phyloP scores from a whole-genome alignment of 2,329 filamentous ascomycete genomes.

The Emergomyces pasteurianus region DNA sequence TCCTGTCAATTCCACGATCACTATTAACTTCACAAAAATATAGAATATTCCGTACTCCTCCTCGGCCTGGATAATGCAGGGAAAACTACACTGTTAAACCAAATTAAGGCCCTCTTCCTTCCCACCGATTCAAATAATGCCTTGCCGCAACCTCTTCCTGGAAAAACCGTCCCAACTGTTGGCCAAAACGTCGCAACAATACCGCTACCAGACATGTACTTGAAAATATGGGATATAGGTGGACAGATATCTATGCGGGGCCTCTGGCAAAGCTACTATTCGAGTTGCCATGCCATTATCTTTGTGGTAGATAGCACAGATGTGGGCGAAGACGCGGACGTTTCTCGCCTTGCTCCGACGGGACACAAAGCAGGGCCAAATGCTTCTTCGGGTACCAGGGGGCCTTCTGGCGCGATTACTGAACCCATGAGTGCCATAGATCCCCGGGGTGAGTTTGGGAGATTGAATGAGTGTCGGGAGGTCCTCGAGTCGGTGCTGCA shows the following conservation, averaged over 20 bases:
- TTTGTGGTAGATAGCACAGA: constrained; percentile 96
- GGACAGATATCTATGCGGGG: constrained; percentile 80
- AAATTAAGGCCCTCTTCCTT: constrained; percentile 78
- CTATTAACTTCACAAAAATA: neutral
- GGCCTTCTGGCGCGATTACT: constrained; percentile 15
- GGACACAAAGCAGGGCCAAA: constrained; percentile 1
- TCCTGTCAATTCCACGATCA: neutral
- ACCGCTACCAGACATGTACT: constrained; percentile 82
- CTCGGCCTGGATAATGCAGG: constrained; percentile 96
- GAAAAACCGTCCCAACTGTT: constrained; percentile 88
- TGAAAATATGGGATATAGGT: constrained; percentile 97
- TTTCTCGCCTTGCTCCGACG: constrained; percentile 35
- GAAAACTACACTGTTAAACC: constrained; percentile 95
- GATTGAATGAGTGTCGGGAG: constrained; percentile 76
- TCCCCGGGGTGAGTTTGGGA: constrained; percentile 28
- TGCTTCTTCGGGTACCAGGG: neutral
- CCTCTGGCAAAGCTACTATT: constrained; percentile 94
- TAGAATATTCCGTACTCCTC: constrained; percentile 94
- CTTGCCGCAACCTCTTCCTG: constrained; percentile 49
- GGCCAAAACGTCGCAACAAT: constrained; percentile 95
- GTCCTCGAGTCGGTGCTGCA: constrained; percentile 85
- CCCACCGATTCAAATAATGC: constrained; percentile 20
- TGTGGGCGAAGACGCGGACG: constrained; percentile 64
- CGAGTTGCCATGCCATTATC: constrained; percentile 87
- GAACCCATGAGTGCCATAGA: constrained; percentile 26